Evolutionary conservation across 1,139 yeast species (phyloP).

Genomic region (Pichia cactophila): DNA sequence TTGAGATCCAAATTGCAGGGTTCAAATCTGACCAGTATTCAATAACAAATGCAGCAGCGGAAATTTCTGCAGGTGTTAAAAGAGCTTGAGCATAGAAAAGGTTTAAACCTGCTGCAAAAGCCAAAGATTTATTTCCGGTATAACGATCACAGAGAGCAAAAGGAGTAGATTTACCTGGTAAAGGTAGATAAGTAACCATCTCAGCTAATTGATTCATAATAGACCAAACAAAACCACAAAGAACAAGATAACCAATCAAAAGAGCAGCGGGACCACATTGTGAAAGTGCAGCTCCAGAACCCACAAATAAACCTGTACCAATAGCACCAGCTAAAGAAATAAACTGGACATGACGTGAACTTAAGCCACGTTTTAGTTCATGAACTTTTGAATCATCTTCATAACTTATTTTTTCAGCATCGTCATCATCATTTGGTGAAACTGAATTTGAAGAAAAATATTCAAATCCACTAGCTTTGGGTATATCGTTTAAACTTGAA

Average conservation of each 20-base stretch:
- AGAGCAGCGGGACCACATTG: slow-evolving; percentile 65
- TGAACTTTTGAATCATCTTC: slow-evolving; percentile 8
- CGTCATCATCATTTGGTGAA: slow-evolving; percentile 13
- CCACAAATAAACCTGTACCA: slow-evolving; percentile 68
- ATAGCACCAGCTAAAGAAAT: slow-evolving; percentile 81
- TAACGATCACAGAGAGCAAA: slow-evolving; percentile 29
- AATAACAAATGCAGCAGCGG: slow-evolving; percentile 45
- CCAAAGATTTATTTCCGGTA: slow-evolving; percentile 27
- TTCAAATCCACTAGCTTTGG: neutral
- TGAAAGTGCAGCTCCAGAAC: slow-evolving; percentile 49
- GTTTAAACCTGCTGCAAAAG: slow-evolving; percentile 41
- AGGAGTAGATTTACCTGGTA: slow-evolving; percentile 26
- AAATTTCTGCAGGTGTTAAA: slow-evolving; percentile 44
- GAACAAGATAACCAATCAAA: slow-evolving; percentile 42
- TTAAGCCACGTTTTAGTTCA: slow-evolving; percentile 19
- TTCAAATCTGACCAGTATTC: slow-evolving; percentile 50
- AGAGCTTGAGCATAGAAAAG: slow-evolving; percentile 45
- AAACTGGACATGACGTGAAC: slow-evolving; percentile 44
- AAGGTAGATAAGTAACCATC: slow-evolving; percentile 57
- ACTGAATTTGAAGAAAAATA: slow-evolving; percentile 1
- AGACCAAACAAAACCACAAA: slow-evolving; percentile 43
- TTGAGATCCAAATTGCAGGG: slow-evolving; percentile 41
- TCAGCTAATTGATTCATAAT: slow-evolving; percentile 58
- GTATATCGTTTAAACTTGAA: neutral
- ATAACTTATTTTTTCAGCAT: neutral